Evolutionary conservation across 371 early-diverging fungal species (phyloP).

Genomic region (Mucor ambiguus): DNA sequence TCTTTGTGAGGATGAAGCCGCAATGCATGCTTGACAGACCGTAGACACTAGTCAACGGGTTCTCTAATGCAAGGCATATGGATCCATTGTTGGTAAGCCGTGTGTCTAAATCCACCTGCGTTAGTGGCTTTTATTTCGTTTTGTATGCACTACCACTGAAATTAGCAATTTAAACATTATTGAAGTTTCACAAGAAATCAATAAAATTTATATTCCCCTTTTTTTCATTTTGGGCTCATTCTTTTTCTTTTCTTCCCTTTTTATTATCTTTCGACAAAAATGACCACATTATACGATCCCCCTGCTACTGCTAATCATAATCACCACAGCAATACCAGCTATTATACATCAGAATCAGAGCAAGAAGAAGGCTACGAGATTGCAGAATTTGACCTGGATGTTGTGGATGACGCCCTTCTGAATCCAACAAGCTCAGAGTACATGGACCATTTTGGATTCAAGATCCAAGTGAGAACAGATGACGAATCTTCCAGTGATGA

Average conservation of each 20-base stretch:
- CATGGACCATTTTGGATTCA: constrained; percentile 51
- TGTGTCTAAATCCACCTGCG: background rate
- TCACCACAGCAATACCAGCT: background rate
- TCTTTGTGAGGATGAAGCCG: too few relatives aligned
- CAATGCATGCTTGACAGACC: too few relatives aligned
- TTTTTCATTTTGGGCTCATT: background rate
- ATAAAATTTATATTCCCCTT: background rate
- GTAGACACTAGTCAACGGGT: background rate
- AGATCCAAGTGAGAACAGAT: constrained; percentile 46
- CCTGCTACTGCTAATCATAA: background rate
- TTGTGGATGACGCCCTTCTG: constrained; percentile 45
- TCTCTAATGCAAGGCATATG: background rate
- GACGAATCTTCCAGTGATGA: constrained; percentile 41
- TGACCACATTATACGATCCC: constrained; percentile 14
- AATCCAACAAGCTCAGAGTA: constrained; percentile 43
- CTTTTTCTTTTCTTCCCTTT: background rate
- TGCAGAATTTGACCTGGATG: constrained; percentile 42
- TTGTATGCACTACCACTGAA: constrained; percentile 5
- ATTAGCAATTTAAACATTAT: background rate
- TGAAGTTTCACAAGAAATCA: constrained; percentile 4
- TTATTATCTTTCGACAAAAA: background rate
- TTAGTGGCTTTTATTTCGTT: background rate
- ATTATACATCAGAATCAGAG: constrained; percentile 12
- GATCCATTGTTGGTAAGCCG: background rate
- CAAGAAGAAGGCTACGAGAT: constrained; percentile 15